Base-by-base conservation (phyloP, 768 basidiomycete genomes). In the Lentinula aciculospora region DNA sequence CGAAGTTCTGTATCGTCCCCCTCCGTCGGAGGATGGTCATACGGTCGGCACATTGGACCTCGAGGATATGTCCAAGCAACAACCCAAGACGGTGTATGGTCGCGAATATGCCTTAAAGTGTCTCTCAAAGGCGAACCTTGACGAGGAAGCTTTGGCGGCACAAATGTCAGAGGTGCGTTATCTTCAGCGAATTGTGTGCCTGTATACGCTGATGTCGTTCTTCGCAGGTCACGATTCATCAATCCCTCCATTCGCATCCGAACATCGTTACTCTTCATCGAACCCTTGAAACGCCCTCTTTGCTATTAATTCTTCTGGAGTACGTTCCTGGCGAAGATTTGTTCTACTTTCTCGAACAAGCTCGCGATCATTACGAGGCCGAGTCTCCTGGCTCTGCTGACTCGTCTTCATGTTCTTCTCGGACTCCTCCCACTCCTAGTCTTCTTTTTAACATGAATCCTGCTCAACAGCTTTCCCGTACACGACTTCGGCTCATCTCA, bases 271-370 rank as follows among this genome's bases (percentile, higher is more conserved):
- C 95, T 27, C 83, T 98, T 28, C 86, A 96, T 70, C 88, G 89
- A 64, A 96, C 97, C 1, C 81, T 96, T 65, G 94, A 99, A 73
- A 98, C 94, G 2, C 79, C 84, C 56, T 87, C 92, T 29, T 97
- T 92, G 71, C 78, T 99, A 6, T 86, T 98, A 62, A 86, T 99
- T 63, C 78, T 99, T 46, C 79, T 99, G 63, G 96, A 99, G 76
- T 93, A 88, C 68, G 95, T 97, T 61, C 94, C 94, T 15, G 96
- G 96, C 51, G 92, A 97, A 72, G 96, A 99, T 72, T 78, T 98
- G 62, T 99, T 94, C 72, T 99, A 94, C 75, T 99, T 98, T 80
- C 82, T 99, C 50, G 95, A 98, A 76, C 93, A 97, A 77, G 86
- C 92, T 61, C 86, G 89, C 70, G 94, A 96, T 72, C 88, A 92